A percentile compares a stretch with the other conserved stretches of the same genome.
These are phyloP conservation scores for Wickerhamiella parazyma DNA, from an alignment of 805 yeast genomes.

Conservation along the genomic window DNA sequence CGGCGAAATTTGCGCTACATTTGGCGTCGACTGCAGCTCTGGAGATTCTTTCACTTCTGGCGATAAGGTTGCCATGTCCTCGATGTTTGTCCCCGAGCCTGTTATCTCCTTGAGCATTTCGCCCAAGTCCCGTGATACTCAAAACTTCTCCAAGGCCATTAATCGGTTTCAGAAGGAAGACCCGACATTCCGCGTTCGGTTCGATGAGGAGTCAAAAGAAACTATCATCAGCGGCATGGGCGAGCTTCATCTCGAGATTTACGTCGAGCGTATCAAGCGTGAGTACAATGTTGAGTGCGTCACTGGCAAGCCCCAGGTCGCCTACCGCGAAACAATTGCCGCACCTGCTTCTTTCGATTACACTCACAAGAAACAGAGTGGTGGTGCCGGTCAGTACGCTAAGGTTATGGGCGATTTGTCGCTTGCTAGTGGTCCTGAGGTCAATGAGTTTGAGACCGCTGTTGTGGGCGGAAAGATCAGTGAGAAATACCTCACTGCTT, in stretches of 20 bases:
- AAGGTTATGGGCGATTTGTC: slow-evolving; percentile 77
- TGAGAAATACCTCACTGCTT: slow-evolving; percentile 85
- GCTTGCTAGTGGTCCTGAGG: slow-evolving; percentile 34
- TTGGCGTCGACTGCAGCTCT: slow-evolving; percentile 97
- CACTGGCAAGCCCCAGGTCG: slow-evolving; percentile 96
- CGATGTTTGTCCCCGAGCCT: slow-evolving; percentile 98
- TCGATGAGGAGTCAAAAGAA: slow-evolving; percentile 83
- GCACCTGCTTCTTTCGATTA: slow-evolving; percentile 67
- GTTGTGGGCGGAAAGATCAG: slow-evolving; percentile 96
- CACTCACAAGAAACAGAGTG: slow-evolving; percentile 95
- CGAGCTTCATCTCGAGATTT: slow-evolving; percentile 90
- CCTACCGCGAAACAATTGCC: slow-evolving; percentile 87
- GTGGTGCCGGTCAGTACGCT: slow-evolving; percentile 99
- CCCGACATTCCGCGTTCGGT: slow-evolving; percentile 91
- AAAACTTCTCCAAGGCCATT: slow-evolving; percentile 91
- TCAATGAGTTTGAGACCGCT: slow-evolving; percentile 65
- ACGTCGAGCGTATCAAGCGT: slow-evolving; percentile 95
- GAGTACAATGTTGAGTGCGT: slow-evolving; percentile 92
- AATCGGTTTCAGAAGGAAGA: slow-evolving; percentile 97
- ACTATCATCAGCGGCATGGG: slow-evolving; percentile 97
- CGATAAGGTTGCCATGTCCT: slow-evolving; percentile 74
- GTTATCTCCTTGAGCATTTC: slow-evolving; percentile 85
- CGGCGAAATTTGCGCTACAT: slow-evolving; percentile 98
- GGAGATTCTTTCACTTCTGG: slow-evolving; percentile 97
- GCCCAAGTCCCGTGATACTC: slow-evolving; percentile 76